Evolutionary conservation across 2,329 filamentous ascomycete species (phyloP).

Genomic region (Dryadomyces quercivorus): DNA sequence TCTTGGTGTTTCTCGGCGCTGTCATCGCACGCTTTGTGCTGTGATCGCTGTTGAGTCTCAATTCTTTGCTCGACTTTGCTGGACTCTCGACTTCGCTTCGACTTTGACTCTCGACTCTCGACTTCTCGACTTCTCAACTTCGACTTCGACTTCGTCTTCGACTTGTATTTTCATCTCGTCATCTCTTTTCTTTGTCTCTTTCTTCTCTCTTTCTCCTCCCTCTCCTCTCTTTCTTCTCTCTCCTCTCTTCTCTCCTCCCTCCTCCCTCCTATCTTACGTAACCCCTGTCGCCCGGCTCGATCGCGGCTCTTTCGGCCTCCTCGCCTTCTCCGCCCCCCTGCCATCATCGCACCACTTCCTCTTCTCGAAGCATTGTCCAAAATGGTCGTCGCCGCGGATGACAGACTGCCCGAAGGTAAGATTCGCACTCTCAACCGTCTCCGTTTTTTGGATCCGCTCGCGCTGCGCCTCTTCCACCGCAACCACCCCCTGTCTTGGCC

Average conservation of each 20-base stretch:
- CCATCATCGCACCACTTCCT: too few relatives aligned
- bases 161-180: too few relatives aligned
- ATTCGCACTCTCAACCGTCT: not conserved
- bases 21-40: not conserved
- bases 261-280: not conserved
- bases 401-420: slow-evolving; percentile 8
- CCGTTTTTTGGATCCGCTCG: not conserved
- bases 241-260: not conserved
- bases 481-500: too few relatives aligned
- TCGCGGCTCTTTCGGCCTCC: not conserved
- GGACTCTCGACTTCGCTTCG: too few relatives aligned
- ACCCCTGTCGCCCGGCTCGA: not conserved
- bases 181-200: not conserved
- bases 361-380: not conserved
- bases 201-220: not conserved
- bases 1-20: too few relatives aligned
- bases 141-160: too few relatives aligned
- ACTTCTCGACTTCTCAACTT: too few relatives aligned
- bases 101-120: too few relatives aligned
- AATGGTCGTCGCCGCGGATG: slow-evolving; percentile 8
- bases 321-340: not conserved
- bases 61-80: too few relatives aligned
- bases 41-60: not conserved
- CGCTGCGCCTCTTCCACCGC: too few relatives aligned
- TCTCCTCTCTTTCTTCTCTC: not conserved